Evolutionary conservation across 2,329 filamentous ascomycete species (phyloP).

Genomic region (Diaporthe amygdali): DNA sequence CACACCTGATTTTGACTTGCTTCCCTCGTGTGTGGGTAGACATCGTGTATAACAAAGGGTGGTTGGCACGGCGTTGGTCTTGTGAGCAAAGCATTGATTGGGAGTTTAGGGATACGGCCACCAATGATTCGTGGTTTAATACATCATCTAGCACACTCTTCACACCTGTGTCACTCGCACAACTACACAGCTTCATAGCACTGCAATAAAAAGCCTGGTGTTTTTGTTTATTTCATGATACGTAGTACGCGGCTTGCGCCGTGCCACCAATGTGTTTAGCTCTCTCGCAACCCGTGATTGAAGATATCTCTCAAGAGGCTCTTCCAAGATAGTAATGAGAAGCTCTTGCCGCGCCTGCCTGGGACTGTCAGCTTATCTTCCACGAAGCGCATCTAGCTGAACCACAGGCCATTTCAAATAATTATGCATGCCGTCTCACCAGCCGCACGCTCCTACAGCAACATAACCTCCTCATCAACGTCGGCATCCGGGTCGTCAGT

Average conservation of each 20-base stretch:
- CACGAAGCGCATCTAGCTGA: background rate
- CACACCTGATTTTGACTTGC: constrained; percentile 25
- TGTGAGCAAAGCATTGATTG: background rate
- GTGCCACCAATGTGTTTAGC: background rate
- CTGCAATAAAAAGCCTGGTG: background rate
- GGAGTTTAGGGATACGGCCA: background rate
- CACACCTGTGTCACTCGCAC: background rate
- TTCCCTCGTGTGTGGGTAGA: background rate
- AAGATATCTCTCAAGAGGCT: no score
- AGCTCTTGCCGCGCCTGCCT: background rate
- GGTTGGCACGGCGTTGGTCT: constrained; percentile 9
- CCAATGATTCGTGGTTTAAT: background rate
- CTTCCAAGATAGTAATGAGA: no score
- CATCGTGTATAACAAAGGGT: background rate
- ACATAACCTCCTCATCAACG: constrained; percentile 13
- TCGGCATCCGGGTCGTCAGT: background rate
- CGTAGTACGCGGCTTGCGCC: background rate
- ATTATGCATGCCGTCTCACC: background rate
- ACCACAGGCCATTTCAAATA: background rate
- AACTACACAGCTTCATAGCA: background rate
- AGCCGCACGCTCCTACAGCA: background rate
- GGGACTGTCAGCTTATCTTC: no score
- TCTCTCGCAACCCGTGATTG: no score
- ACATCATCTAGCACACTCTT: background rate
- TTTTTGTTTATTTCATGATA: background rate